A percentile compares a stretch with the other conserved stretches of the same genome.
These are phyloP conservation scores for Hysterium pulicare DNA, from an alignment of 2,329 filamentous ascomycete genomes.

Conservation along the genomic window DNA sequence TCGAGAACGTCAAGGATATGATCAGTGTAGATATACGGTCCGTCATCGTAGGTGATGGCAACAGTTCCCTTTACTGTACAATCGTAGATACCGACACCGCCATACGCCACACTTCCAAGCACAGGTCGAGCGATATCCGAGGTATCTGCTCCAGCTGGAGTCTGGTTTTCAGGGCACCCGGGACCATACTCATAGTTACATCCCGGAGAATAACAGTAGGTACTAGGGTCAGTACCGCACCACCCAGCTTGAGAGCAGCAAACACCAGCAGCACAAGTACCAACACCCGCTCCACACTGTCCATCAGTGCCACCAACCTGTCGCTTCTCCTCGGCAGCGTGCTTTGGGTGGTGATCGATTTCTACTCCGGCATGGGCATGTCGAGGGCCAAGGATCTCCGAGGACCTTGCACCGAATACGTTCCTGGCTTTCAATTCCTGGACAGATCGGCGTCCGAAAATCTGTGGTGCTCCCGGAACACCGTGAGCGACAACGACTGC, in stretches of 20 bases:
- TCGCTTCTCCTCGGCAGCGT: constrained; percentile 18
- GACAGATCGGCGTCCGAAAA: constrained; percentile 30
- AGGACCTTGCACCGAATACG: constrained; percentile 20
- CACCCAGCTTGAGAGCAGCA: constrained; percentile 41
- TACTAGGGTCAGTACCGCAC: constrained; percentile 52
- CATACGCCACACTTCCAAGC: constrained; percentile 55
- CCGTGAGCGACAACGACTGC: constrained; percentile 32
- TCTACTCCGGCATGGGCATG: constrained; percentile 24
- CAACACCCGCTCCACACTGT: constrained; percentile 30
- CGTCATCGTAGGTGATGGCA: constrained; percentile 66
- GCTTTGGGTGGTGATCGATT: constrained; percentile 13
- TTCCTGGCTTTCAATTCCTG: constrained; percentile 33
- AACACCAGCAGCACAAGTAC: constrained; percentile 29
- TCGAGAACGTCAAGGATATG: constrained; percentile 61
- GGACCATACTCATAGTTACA: constrained; percentile 62
- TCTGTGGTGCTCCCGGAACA: constrained; percentile 25
- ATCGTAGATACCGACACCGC: constrained; percentile 54
- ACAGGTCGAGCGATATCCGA: constrained; percentile 51
- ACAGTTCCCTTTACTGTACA: constrained; percentile 48
- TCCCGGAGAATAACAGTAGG: constrained; percentile 60
- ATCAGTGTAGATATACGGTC: constrained; percentile 58
- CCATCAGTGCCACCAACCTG: constrained; percentile 24
- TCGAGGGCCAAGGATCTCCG: background rate
- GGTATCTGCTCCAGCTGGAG: constrained; percentile 55
- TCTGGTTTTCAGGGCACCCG: constrained; percentile 58